These are phyloP conservation scores for Rhodotorula sp. DNA, from an alignment of 1,284 basidiomycete genomes.

Conservation along the genomic window DNA sequence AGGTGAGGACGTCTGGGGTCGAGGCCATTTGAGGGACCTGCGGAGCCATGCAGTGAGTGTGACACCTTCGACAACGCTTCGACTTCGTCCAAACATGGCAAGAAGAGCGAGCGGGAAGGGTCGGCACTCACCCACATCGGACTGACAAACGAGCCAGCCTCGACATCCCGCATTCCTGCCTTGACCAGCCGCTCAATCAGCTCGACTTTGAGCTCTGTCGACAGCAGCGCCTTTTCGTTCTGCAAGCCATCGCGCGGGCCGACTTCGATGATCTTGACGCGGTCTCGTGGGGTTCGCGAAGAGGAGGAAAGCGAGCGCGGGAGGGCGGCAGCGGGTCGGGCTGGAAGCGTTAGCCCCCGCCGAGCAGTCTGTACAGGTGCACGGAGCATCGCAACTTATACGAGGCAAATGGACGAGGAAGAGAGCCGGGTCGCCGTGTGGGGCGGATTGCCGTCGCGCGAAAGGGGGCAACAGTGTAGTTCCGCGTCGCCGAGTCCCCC, in stretches of 20 bases:
- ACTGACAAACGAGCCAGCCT: conserved; percentile 88
- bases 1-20: conserved; percentile 59
- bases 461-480: no score
- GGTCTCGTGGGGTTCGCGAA: neutral
- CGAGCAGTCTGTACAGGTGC: no score
- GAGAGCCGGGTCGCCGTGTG: no score
- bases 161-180: conserved; percentile 73
- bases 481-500: no score
- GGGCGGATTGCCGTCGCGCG: no score
- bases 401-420: no score
- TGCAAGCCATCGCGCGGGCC: conserved; percentile 90
- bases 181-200: conserved; percentile 72
- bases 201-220: conserved; percentile 75
- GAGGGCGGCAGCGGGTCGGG: neutral
- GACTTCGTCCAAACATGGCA: neutral
- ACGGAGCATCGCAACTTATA: no score
- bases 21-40: conserved; percentile 71
- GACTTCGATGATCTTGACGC: conserved; percentile 74
- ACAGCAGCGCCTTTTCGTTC: conserved; percentile 68
- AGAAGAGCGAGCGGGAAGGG: neutral
- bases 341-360: neutral
- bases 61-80: neutral
- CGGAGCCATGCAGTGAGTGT: neutral
- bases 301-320: neutral
- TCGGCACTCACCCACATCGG: conserved; percentile 67